These are phyloP conservation scores for Apiotrichum mycotoxinovorans DNA, from an alignment of 1,284 basidiomycete genomes.

Conservation along the genomic window DNA sequence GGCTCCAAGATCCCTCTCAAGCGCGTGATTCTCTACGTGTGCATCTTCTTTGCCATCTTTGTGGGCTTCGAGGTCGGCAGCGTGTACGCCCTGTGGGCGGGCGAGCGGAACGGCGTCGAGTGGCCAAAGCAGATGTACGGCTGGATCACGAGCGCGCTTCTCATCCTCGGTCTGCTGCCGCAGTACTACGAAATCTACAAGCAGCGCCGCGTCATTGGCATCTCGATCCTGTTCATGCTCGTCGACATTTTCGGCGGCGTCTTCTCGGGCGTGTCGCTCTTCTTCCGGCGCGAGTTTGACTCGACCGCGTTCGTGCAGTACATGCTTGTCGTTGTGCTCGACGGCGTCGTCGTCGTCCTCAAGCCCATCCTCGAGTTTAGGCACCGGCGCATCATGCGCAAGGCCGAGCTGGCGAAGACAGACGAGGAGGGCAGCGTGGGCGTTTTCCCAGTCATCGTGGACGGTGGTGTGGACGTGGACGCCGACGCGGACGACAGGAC, in stretches of 20 bases:
- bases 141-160: constrained; percentile 60
- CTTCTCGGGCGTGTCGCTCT: constrained; percentile 64
- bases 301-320: constrained; percentile 60
- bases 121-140: constrained; percentile 62
- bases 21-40: constrained; percentile 49
- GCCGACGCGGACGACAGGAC: not conserved
- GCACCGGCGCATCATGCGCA: constrained; percentile 34
- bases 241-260: constrained; percentile 70
- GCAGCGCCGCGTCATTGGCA: constrained; percentile 65
- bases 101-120: constrained; percentile 53
- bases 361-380: constrained; percentile 61
- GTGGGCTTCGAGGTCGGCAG: constrained; percentile 62
- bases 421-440: not conserved
- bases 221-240: constrained; percentile 66
- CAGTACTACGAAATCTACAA: constrained; percentile 66
- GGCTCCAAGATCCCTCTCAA: constrained; percentile 41
- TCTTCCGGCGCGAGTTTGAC: constrained; percentile 66
- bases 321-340: constrained; percentile 55
- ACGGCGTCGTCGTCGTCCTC: constrained; percentile 59
- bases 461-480: not conserved
- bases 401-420: constrained; percentile 1
- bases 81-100: constrained; percentile 58
- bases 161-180: constrained; percentile 62
- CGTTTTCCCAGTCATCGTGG: not conserved
- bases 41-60: constrained; percentile 52